These are phyloP conservation scores for Hyphodiscus sp. DNA, from an alignment of 2,329 filamentous ascomycete species.

Conservation along the genomic window DNA sequence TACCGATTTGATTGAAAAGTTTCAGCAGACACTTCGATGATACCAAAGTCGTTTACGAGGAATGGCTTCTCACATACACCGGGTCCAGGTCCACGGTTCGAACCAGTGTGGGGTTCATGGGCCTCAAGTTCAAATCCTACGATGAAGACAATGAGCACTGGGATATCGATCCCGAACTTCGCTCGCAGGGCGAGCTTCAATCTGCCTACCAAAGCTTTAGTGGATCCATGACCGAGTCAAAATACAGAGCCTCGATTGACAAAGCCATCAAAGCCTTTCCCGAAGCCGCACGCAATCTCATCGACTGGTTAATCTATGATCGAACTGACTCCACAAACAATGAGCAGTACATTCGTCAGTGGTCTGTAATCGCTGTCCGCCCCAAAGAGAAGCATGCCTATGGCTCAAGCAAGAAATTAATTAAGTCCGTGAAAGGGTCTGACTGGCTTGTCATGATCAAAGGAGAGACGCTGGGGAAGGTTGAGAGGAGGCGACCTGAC, in stretches of 20 bases:
- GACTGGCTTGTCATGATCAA: conserved; percentile 13
- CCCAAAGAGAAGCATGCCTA: conserved; percentile 10
- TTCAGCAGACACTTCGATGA: not conserved
- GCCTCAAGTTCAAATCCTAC: conserved; percentile 11
- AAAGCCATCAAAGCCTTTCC: conserved; percentile 10
- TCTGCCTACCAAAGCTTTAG: conserved; percentile 5
- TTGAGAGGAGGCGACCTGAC: conserved; percentile 5
- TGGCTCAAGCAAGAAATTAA: conserved; percentile 13
- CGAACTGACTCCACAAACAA: conserved; percentile 3
- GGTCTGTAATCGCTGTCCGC: conserved; percentile 10
- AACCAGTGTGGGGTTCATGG: conserved; percentile 5
- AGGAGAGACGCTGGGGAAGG: conserved; percentile 9
- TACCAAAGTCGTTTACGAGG: conserved; percentile 11
- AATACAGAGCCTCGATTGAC: conserved; percentile 10
- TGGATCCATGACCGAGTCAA: conserved; percentile 2
- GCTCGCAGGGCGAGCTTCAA: conserved; percentile 11
- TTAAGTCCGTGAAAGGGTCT: conserved; percentile 7
- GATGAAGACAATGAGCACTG: conserved; percentile 9
- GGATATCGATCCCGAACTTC: conserved; percentile 8
- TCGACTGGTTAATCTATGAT: conserved; percentile 10
- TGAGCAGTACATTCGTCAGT: conserved; percentile 7
- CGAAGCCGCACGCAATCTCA: conserved; percentile 7
- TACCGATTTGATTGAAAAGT: not conserved
- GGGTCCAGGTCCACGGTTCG: conserved; percentile 1
- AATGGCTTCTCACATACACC: conserved; percentile 11